phyloP scores from a whole-genome alignment of 805 yeast species.

The Yarrowia deformans region DNA sequence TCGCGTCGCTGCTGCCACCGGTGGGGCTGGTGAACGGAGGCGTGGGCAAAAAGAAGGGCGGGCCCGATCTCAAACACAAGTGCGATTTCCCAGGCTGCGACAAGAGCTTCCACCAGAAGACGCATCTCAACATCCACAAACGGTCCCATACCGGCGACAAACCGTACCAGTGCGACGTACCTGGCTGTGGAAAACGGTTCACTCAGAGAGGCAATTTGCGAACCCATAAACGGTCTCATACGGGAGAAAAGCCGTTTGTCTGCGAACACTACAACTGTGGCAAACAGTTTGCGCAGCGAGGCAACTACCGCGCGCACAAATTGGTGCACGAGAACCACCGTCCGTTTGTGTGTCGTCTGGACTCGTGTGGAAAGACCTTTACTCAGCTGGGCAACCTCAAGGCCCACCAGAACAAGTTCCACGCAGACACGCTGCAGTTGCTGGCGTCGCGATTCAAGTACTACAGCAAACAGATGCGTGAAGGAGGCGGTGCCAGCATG shows the following conservation, averaged over 20 bases:
- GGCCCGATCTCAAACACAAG: conserved; percentile 44
- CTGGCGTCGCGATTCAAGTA: conserved; percentile 60
- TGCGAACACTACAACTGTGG: conserved; percentile 70
- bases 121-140: conserved; percentile 88
- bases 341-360: conserved; percentile 82
- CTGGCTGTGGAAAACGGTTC: conserved; percentile 73
- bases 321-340: conserved; percentile 80
- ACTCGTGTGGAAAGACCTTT: conserved; percentile 81
- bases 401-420: conserved; percentile 92
- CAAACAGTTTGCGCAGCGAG: conserved; percentile 84
- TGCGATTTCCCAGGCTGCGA: conserved; percentile 61
- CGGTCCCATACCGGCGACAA: conserved; percentile 86
- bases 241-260: conserved; percentile 89
- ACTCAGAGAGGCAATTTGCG: conserved; percentile 91
- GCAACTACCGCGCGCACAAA: conserved; percentile 87
- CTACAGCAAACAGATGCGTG: conserved; percentile 43
- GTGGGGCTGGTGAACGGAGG: conserved; percentile 78
- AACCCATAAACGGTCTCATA: conserved; percentile 84
- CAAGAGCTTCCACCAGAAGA: conserved; percentile 84
- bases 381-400: conserved; percentile 93
- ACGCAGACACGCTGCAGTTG: conserved; percentile 69
- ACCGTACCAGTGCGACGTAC: conserved; percentile 76
- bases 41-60: conserved; percentile 65
- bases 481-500: conserved; percentile 46
- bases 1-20: conserved; percentile 59